These are phyloP conservation scores for Rhododendron ferrugineum DNA, from an alignment of 148 eudicot species.

Conservation along the genomic window DNA sequence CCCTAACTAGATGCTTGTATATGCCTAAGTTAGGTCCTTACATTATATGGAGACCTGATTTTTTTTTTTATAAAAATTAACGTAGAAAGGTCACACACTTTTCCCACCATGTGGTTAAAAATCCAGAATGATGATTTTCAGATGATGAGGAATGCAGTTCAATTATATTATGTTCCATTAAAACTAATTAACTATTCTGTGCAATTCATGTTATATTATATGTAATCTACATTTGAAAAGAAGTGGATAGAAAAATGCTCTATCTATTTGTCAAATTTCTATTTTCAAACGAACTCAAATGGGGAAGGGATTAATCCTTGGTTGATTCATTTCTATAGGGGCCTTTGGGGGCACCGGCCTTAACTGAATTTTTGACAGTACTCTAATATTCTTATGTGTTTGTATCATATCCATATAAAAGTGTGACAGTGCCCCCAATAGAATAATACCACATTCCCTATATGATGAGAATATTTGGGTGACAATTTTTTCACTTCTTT, in stretches of 20 bases:
- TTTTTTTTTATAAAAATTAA: no score
- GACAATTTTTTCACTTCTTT: background rate
- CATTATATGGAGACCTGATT: background rate
- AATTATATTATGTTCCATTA: background rate
- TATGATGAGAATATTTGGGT: background rate
- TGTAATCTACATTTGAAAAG: background rate
- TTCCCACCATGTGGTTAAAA: background rate
- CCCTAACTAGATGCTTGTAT: background rate
- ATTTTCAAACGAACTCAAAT: background rate
- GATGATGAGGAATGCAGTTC: background rate
- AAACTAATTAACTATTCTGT: background rate
- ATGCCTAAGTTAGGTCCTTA: background rate
- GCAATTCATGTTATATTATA: background rate
- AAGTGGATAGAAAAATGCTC: background rate
- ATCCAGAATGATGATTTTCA: background rate
- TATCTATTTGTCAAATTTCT: background rate
- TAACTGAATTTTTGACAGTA: background rate
- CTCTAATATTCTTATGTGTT: background rate
- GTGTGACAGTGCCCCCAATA: background rate
- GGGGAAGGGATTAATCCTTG: background rate
- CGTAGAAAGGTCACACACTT: background rate
- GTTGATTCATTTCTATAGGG: background rate
- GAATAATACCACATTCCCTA: background rate
- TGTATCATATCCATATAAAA: background rate
- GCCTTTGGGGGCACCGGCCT: background rate